Percentiles rank a stretch among this genome's conserved stretches.
Conservation (phyloP, 2,329 filamentous ascomycete genomes). For the Pseudopyricularia cyperi region DNA sequence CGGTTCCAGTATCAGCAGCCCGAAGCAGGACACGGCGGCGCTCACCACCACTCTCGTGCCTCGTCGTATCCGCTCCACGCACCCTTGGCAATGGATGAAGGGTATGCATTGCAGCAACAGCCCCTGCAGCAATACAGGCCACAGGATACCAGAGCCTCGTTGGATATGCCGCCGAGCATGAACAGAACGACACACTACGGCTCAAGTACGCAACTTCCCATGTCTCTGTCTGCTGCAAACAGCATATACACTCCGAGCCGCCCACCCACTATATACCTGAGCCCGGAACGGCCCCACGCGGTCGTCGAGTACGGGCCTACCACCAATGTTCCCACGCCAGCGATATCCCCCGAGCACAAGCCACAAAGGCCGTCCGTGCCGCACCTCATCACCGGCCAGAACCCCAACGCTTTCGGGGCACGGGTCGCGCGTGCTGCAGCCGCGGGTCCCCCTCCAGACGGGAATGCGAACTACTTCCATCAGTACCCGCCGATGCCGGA, state of each 20-base stretch:
- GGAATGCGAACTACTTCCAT: neutral
- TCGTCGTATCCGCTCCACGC: conserved; percentile 9
- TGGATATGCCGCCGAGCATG: neutral
- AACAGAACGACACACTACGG: neutral
- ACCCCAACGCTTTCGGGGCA: conserved; percentile 2
- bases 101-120: neutral
- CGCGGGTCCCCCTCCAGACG: neutral
- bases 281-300: neutral
- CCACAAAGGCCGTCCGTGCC: neutral
- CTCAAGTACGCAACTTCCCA: neutral
- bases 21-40: conserved; percentile 3
- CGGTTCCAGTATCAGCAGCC: conserved; percentile 9
- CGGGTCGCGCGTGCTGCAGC: neutral
- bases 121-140: too few species aligned
- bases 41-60: neutral
- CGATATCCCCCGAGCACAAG: neutral
- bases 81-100: neutral
- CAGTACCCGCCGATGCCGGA: conserved; percentile 4
- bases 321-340: neutral
- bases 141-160: neutral
- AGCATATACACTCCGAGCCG: neutral
- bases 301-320: neutral
- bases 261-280: neutral
- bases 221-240: neutral
- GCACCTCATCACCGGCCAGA: neutral